Percentiles rank a stretch among this genome's conserved stretches.
These are phyloP conservation scores for Quercus mongolica DNA, from an alignment of 306 rosid species.

Conservation along the genomic window DNA sequence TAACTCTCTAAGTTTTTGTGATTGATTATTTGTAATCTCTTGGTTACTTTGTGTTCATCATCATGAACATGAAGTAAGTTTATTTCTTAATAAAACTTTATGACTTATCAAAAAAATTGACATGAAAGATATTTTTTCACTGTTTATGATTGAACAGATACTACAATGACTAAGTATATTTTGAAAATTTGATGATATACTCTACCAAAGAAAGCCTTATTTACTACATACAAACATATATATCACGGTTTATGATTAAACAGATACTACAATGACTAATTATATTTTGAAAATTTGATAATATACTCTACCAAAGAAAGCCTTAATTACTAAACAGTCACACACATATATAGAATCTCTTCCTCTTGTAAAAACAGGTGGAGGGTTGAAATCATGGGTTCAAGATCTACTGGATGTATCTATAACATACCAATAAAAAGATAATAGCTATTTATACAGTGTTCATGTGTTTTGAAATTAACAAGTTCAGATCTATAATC, in stretches of 20 bases:
- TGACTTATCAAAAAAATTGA: too few relatives aligned
- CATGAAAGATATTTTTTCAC: not conserved
- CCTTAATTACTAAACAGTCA: not conserved
- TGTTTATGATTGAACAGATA: not conserved
- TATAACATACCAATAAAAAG: not conserved
- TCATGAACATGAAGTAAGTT: too few relatives aligned
- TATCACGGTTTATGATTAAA: not conserved
- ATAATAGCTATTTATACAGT: not conserved
- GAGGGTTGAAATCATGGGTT: not conserved
- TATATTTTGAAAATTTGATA: not conserved
- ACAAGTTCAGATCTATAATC: not conserved
- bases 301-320: not conserved
- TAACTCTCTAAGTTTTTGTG: too few relatives aligned
- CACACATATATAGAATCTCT: not conserved
- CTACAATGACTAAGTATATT: too few relatives aligned
- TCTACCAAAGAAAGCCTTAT: not conserved
- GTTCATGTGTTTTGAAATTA: not conserved
- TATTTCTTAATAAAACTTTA: too few relatives aligned
- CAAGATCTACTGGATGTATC: not conserved
- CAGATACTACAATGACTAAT: not conserved
- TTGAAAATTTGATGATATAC: not conserved
- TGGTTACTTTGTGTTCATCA: too few relatives aligned
- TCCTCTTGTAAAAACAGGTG: not conserved
- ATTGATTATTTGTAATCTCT: too few relatives aligned
- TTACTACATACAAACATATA: not conserved